Conservation (phyloP, 2,329 filamentous ascomycete genomes). For the Diplocarpon mali region DNA sequence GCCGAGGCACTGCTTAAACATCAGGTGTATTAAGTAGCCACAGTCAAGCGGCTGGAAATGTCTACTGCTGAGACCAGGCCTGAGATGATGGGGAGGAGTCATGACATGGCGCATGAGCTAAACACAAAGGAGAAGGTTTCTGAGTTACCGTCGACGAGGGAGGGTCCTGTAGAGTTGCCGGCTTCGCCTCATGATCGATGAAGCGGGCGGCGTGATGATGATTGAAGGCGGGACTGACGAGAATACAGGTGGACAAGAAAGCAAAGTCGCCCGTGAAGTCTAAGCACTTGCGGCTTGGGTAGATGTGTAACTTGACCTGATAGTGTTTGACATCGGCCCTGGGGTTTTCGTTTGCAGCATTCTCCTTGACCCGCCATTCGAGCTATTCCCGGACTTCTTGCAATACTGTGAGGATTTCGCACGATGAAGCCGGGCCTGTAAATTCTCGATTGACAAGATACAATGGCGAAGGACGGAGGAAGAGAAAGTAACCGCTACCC, state of each 20-base stretch:
- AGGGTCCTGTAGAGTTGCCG: background rate
- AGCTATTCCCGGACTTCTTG: constrained; percentile 2
- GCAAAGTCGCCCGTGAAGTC: no score
- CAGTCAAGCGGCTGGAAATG: background rate
- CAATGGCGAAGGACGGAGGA: background rate
- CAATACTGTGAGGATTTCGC: constrained; percentile 5
- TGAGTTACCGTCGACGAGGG: background rate
- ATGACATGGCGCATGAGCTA: background rate
- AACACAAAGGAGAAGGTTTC: background rate
- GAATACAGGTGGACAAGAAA: no score
- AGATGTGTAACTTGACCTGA: no score
- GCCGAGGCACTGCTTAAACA: background rate
- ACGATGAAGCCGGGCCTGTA: constrained; percentile 3
- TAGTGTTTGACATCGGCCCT: constrained; percentile 2
- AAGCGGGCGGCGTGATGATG: no score
- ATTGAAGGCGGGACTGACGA: no score
- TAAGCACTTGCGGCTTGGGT: no score
- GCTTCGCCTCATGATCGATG: background rate
- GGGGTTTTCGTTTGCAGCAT: constrained; percentile 7
- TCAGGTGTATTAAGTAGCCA: background rate
- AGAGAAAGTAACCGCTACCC: constrained; percentile 4
- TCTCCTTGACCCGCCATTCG: constrained; percentile 4
- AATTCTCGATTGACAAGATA: background rate
- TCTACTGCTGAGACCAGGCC: background rate
- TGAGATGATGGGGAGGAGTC: background rate